phyloP scores from a whole-genome alignment of 73 alveolate genomes.

The Tetrahymena borealis region DNA sequence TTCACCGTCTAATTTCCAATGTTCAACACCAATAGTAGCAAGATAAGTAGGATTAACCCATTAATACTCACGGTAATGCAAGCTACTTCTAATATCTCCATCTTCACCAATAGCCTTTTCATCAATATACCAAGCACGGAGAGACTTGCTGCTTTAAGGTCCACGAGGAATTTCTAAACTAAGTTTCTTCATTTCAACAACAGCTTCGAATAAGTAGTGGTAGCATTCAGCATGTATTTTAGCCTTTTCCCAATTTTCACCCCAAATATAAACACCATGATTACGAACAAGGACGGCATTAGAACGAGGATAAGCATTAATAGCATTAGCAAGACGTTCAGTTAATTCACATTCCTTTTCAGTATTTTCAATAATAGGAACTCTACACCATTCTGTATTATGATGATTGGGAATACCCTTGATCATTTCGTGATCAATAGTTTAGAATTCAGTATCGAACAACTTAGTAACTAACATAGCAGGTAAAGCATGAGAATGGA shows the following conservation, averaged over 20 bases:
- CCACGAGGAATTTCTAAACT: not conserved
- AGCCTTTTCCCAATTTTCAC: constrained; percentile 10
- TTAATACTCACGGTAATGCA: not conserved
- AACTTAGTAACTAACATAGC: constrained; percentile 4
- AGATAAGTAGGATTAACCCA: not conserved
- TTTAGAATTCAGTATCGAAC: not conserved
- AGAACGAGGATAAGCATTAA: constrained; percentile 2
- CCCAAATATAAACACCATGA: constrained; percentile 23
- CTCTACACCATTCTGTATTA: not conserved
- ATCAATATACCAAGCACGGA: constrained; percentile 1
- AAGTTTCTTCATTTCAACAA: not conserved
- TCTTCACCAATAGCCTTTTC: not conserved
- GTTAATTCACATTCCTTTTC: constrained; percentile 8
- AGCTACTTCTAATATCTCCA: not conserved
- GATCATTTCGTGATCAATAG: constrained; percentile 4
- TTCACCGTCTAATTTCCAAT: not conserved
- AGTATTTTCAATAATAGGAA: constrained; percentile 8
- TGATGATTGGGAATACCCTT: constrained; percentile 5
- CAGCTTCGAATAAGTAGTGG: constrained; percentile 11
- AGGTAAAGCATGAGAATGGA: not conserved
- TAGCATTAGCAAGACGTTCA: not conserved
- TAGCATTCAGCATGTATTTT: constrained; percentile 12
- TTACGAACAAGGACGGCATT: constrained; percentile 6
- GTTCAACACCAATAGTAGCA: not conserved
- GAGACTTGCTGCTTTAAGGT: not conserved